Evolutionary conservation across 75 land plant genomes (phyloP).

Genomic region (Pseudotsuga menziesii): DNA sequence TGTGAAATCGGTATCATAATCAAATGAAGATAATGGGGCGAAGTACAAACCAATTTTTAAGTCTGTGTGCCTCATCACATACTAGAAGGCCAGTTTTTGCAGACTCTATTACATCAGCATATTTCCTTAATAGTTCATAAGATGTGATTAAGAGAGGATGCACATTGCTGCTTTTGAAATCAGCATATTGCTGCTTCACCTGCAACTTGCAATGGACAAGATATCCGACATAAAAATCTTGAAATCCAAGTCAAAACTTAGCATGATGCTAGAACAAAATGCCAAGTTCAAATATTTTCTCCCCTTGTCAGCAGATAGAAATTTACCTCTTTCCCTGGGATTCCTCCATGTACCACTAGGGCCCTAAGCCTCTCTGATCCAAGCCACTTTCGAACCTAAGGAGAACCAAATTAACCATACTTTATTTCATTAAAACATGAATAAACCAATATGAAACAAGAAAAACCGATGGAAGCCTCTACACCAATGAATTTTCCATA

Average conservation of each 20-base stretch:
- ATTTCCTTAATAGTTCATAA: slow-evolving; percentile 37
- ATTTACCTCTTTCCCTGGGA: slow-evolving; percentile 26
- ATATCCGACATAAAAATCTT: not conserved
- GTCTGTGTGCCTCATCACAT: slow-evolving; percentile 52
- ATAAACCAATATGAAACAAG: not conserved
- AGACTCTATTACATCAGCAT: slow-evolving; percentile 28
- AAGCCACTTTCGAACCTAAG: slow-evolving; percentile 45
- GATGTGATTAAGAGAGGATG: slow-evolving; percentile 45
- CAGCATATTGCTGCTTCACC: slow-evolving; percentile 28
- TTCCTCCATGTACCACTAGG: slow-evolving; percentile 34
- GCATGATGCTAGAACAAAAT: not conserved
- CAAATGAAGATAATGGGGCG: not conserved
- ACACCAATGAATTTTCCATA: not conserved
- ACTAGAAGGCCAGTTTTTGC: slow-evolving; percentile 41
- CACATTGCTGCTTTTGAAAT: slow-evolving; percentile 30
- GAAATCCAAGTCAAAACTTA: not conserved
- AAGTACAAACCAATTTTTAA: slow-evolving; percentile 38
- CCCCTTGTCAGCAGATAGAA: not conserved
- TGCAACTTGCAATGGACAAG: slow-evolving; percentile 10
- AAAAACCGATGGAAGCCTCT: not conserved
- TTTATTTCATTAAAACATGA: not conserved
- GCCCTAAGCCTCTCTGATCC: slow-evolving; percentile 37
- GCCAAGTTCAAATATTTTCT: not conserved
- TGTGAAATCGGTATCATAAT: not conserved
- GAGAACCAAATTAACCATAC: slow-evolving; percentile 5